Conservation (phyloP, 2,329 filamentous ascomycete species). For the Neonectria sp. region DNA sequence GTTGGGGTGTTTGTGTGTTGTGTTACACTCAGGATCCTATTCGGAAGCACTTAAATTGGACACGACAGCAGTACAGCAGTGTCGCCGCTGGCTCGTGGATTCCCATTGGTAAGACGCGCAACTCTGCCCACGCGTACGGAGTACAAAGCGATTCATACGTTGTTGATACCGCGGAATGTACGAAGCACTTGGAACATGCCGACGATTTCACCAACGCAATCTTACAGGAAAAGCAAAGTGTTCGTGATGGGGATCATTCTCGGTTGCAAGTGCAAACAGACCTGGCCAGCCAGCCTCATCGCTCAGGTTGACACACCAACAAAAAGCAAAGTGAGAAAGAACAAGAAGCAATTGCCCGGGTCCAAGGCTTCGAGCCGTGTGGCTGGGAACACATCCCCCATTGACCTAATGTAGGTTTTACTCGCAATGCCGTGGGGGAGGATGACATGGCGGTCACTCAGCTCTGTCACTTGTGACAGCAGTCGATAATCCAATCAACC, state of each 20-base stretch:
- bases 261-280: conserved; percentile 19
- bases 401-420: conserved; percentile 9
- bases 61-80: not conserved
- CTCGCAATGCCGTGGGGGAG: conserved; percentile 4
- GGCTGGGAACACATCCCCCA: not conserved
- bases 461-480: conserved; percentile 40
- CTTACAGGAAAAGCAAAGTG: conserved; percentile 24
- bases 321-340: conserved; percentile 23
- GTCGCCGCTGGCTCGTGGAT: not conserved
- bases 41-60: not conserved
- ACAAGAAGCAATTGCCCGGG: conserved; percentile 7
- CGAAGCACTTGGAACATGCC: not conserved
- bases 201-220: conserved; percentile 17
- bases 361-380: not conserved
- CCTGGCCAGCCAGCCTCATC: conserved; percentile 23
- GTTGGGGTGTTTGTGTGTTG: not conserved
- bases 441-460: conserved; percentile 29
- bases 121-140: not conserved
- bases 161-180: not conserved
- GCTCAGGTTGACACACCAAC: conserved; percentile 14
- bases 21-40: not conserved
- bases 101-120: not conserved
- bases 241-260: not conserved
- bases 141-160: not conserved
- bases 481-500: conserved; percentile 14